phyloP scores from a whole-genome alignment of 495 filamentous ascomycete genomes.

The Antarctomyces pellizariae region DNA sequence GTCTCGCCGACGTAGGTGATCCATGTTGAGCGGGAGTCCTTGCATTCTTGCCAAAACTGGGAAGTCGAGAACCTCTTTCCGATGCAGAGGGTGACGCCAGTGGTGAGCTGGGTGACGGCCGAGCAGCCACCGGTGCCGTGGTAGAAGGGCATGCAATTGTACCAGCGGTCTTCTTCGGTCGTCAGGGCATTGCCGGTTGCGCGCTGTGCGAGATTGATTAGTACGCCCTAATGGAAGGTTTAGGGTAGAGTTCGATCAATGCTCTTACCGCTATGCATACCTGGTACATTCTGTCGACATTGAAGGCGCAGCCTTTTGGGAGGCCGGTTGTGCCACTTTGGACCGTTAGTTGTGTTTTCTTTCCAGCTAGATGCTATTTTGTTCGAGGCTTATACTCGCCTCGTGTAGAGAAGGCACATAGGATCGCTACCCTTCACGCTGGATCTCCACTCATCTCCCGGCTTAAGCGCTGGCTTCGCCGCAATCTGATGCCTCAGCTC shows the following conservation, averaged over 20 bases:
- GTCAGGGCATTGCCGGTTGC: slow-evolving; percentile 21
- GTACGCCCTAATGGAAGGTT: slow-evolving; percentile 41
- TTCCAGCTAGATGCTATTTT: too few species aligned
- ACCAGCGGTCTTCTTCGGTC: slow-evolving; percentile 35
- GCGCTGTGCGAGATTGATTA: slow-evolving; percentile 25
- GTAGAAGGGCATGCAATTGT: slow-evolving; percentile 62
- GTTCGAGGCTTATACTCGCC: too few species aligned
- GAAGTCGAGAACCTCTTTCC: slow-evolving; percentile 46
- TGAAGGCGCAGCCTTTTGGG: slow-evolving; percentile 22
- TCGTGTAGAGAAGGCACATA: slow-evolving; percentile 44
- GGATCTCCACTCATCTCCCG: slow-evolving; percentile 23
- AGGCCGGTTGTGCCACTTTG: slow-evolving; percentile 26
- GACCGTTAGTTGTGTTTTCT: too few species aligned
- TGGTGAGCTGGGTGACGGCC: slow-evolving; percentile 28
- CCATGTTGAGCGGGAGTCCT: slow-evolving; percentile 39
- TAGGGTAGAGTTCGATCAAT: slow-evolving; percentile 18
- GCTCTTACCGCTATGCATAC: slow-evolving; percentile 5
- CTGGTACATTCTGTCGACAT: slow-evolving; percentile 11
- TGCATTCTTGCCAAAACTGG: slow-evolving; percentile 53
- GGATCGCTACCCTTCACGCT: slow-evolving; percentile 25
- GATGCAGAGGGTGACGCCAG: slow-evolving; percentile 38
- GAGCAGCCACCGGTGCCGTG: slow-evolving; percentile 40
- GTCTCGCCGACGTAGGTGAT: slow-evolving; percentile 76
- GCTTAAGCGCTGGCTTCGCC: slow-evolving; percentile 21
- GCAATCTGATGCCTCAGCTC: slow-evolving; percentile 23